phyloP scores from a whole-genome alignment of 352 stramenopile species.

The Globisporangium spinosum region DNA sequence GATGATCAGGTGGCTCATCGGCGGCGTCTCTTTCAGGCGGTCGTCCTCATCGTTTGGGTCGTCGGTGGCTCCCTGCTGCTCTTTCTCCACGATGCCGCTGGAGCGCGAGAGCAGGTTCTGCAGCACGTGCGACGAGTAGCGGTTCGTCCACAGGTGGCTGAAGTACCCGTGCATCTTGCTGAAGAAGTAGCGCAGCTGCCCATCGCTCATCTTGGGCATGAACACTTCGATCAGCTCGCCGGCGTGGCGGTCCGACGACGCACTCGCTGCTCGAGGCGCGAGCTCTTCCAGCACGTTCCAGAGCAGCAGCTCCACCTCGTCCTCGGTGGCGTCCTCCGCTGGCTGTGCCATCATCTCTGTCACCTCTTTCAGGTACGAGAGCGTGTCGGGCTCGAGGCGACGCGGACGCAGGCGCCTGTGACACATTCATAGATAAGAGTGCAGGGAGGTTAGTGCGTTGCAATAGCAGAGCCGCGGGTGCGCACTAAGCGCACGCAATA shows the following conservation, averaged over 20 bases:
- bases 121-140: constrained; percentile 84
- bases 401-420: constrained; percentile 64
- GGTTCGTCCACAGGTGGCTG: constrained; percentile 83
- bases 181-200: constrained; percentile 69
- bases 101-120: constrained; percentile 67
- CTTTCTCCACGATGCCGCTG: constrained; percentile 45
- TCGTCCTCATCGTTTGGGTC: constrained; percentile 50
- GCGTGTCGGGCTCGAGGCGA: constrained; percentile 68
- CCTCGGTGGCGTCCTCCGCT: constrained; percentile 46
- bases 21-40: constrained; percentile 50
- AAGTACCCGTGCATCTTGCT: constrained; percentile 80
- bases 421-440: background rate
- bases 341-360: constrained; percentile 64
- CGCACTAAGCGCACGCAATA: background rate
- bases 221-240: constrained; percentile 68
- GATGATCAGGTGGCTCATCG: constrained; percentile 68
- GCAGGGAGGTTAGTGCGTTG: background rate
- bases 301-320: constrained; percentile 59
- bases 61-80: constrained; percentile 30
- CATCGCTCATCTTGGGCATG: constrained; percentile 65
- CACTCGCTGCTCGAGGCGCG: constrained; percentile 65
- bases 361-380: constrained; percentile 83
- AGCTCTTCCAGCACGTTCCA: constrained; percentile 84
- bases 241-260: constrained; percentile 70
- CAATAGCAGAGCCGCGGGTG: background rate